A percentile compares a stretch with the other conserved stretches of the same genome.
Conservation (phyloP, 2,329 filamentous ascomycete genomes). For the Alternaria arborescens region DNA sequence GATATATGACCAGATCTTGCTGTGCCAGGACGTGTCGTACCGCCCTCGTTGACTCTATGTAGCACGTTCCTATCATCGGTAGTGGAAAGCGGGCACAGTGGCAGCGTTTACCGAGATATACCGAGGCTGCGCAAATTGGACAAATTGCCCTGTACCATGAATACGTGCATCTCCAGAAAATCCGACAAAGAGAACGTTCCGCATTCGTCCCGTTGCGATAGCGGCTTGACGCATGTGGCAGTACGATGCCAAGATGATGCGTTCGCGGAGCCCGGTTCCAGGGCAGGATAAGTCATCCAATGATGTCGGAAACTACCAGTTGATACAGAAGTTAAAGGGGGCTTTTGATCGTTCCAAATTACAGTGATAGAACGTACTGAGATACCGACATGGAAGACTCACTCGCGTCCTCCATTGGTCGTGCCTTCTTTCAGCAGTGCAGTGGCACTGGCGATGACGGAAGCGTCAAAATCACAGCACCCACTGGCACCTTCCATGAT, state of each 20-base stretch:
- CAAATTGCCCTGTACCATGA: not conserved
- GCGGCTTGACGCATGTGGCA: not conserved
- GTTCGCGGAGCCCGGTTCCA: not conserved
- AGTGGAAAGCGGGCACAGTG: not conserved
- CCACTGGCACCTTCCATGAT: not conserved
- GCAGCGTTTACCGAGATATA: not conserved
- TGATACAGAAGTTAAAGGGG: not conserved
- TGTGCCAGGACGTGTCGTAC: not conserved
- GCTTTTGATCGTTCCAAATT: not conserved
- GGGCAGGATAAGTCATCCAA: not conserved
- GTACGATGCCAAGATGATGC: not conserved
- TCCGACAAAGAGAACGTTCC: not conserved
- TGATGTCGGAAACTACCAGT: not conserved
- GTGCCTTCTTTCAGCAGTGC: constrained; percentile 16
- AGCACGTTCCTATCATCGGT: not conserved
- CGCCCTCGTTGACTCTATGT: not conserved
- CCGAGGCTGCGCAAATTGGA: not conserved
- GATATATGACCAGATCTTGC: not conserved
- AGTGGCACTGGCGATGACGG: not conserved
- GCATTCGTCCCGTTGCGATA: not conserved
- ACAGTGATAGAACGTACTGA: not conserved
- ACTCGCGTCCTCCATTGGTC: not conserved
- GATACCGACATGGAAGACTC: not conserved
- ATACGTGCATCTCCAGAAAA: not conserved
- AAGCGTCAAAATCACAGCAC: not conserved